Evolutionary conservation across 768 basidiomycete genomes (phyloP), one percentile per base, ranked within the genome.

Genomic region (Suillus variegatus): DNA sequence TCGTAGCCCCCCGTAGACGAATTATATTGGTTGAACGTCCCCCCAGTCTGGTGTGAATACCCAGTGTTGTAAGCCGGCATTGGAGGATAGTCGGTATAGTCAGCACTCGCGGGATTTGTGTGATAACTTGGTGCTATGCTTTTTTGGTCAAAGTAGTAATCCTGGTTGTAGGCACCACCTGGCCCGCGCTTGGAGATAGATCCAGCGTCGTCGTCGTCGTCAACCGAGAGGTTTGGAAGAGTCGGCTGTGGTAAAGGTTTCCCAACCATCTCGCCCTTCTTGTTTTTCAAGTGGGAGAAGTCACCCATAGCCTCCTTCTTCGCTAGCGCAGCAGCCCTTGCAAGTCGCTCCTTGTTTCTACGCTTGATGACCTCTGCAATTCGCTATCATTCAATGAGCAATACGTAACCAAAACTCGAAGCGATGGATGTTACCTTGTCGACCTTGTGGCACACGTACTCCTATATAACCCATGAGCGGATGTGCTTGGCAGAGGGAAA

Each of bases 371-470:
- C 89, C 73, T 90, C 93, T 65, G 89, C 86, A 70, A 99, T 98
- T 68, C 97, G 95, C 93, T 95, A 66, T 16, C 67, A 71, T 55
- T 38, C 38, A 36, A 46, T 73, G 43, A 71, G 66, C 49, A 55
- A 62, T 66, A 47, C 38, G 44, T 43, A 25, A 62, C 20, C 68
- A 64, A n/a, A 64, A n/a, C 13, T 52, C 6, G 22, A 57, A n/a
- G 13, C 35, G 18, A 6, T 44, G 62, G 65, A 38, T 67, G 72
- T 64, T 73, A 94, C 93, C 87, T 98, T 98, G 82, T 99, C 97
- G 60, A 98, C 94, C 78, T 98, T 97, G 82, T 99, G 94, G 76
- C 96, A 98, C 77, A 93, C 94, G 79, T 97, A 98, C 84, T 99
- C 97, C 90, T 94, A 68, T 16, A 54, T 25, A 51, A 14, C 35